These are phyloP conservation scores for Arthroderma sp. DNA, from an alignment of 2,329 filamentous ascomycete species.

Conservation along the genomic window DNA sequence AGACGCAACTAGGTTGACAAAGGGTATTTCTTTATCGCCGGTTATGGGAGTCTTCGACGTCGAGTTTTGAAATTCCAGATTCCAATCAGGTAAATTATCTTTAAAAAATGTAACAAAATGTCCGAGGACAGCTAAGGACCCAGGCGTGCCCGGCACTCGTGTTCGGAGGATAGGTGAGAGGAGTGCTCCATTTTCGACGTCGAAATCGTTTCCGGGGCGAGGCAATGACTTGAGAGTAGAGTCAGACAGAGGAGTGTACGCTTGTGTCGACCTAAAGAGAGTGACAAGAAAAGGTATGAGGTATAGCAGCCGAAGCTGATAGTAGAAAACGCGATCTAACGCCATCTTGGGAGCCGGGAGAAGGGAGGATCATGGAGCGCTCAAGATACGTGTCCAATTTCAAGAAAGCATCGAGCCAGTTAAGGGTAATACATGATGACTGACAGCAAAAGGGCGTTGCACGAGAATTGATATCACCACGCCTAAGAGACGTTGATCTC, in stretches of 20 bases:
- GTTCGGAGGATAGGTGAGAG: slow-evolving; percentile 78
- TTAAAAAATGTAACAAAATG: slow-evolving; percentile 79
- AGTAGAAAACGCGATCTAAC: too few relatives aligned
- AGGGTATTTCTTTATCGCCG: slow-evolving; percentile 58
- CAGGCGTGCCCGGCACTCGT: slow-evolving; percentile 75
- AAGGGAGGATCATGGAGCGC: too few relatives aligned
- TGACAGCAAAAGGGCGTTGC: too few relatives aligned
- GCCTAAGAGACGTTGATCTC: too few relatives aligned
- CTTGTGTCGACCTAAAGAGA: slow-evolving; percentile 18
- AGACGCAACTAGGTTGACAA: slow-evolving; percentile 73
- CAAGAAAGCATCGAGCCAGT: too few relatives aligned
- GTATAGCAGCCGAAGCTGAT: too few relatives aligned
- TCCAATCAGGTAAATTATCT: slow-evolving; percentile 63
- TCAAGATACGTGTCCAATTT: too few relatives aligned
- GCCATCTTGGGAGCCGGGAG: too few relatives aligned
- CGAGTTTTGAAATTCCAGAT: slow-evolving; percentile 75
- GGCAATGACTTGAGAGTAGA: slow-evolving; percentile 59
- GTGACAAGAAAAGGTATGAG: slow-evolving; percentile 14
- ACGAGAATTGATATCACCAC: too few relatives aligned
- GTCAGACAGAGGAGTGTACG: slow-evolving; percentile 57
- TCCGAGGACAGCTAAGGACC: slow-evolving; percentile 56
- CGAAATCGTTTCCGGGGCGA: slow-evolving; percentile 59
- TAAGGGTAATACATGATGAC: too few relatives aligned
- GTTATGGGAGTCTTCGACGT: slow-evolving; percentile 69
- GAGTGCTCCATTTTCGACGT: slow-evolving; percentile 61